phyloP scores from a whole-genome alignment of 208 protist species.

The Herpetomonas samuelpessoai region DNA sequence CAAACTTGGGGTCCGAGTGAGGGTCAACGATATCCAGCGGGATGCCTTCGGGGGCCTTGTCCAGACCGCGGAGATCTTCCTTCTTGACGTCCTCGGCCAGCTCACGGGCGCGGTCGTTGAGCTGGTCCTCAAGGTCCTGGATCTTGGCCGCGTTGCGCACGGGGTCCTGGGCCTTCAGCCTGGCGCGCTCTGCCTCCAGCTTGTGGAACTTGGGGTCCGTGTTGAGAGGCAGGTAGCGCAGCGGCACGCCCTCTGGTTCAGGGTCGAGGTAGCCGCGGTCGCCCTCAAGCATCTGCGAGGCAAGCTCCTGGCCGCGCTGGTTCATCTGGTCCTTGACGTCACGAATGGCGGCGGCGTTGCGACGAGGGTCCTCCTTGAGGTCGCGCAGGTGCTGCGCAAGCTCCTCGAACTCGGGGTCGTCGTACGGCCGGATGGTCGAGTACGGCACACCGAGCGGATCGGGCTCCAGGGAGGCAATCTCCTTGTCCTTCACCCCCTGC shows the following conservation, averaged over 20 bases:
- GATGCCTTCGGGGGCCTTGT: conserved; percentile 52
- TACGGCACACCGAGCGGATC: conserved; percentile 35
- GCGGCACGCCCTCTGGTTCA: conserved; percentile 55
- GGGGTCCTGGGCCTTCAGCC: conserved; percentile 62
- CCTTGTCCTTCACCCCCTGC: conserved; percentile 14
- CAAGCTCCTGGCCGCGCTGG: conserved; percentile 57
- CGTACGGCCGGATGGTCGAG: conserved; percentile 40
- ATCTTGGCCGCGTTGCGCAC: conserved; percentile 48
- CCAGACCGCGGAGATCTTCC: conserved; percentile 57
- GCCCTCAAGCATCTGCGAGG: conserved; percentile 32
- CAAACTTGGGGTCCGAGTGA: conserved; percentile 55
- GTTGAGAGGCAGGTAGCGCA: conserved; percentile 55
- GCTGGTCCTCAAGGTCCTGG: conserved; percentile 53
- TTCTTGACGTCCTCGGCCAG: conserved; percentile 62
- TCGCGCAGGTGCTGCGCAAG: conserved; percentile 51
- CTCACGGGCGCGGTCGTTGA: conserved; percentile 65
- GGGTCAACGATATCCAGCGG: conserved; percentile 50
- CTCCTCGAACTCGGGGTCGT: conserved; percentile 46
- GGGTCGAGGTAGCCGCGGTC: conserved; percentile 59
- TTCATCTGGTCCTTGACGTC: conserved; percentile 65
- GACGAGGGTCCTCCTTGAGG: conserved; percentile 26
- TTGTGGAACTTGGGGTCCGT: conserved; percentile 59
- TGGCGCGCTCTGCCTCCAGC: conserved; percentile 62
- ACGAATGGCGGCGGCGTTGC: conserved; percentile 35
- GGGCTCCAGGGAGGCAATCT: conserved; percentile 30